Base-by-base conservation (phyloP, 2,329 filamentous ascomycete species). In the Lasiodiplodia sp. region DNA sequence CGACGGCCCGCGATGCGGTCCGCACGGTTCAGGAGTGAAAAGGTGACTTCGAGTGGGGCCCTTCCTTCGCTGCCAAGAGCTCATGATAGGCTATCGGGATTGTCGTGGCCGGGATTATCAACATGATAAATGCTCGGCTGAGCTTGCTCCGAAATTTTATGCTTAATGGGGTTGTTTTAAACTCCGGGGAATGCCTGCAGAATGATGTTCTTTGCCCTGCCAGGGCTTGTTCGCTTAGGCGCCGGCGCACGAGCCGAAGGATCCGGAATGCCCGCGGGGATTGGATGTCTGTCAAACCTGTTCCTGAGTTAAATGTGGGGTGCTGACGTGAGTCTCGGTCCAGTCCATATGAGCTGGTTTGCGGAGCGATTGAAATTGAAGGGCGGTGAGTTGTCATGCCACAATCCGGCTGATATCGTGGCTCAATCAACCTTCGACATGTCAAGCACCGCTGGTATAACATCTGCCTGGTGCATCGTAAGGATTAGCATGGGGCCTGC, bases 241-340 rank as follows among this genome's bases (percentile, higher is more conserved):
- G 18, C 55, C 55, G 55, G 55, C 55, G 55, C 55, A 57, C 31
- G n/a, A 21, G n/a, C 55, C 55, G 55, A 57, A 57, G 25, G 18
- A 23, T 18, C 55, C 55, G 55, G 25, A 25, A 38, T 57, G 55
- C 31, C 44, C n/a, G 21, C 44, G n/a, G 44, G 44, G n/a, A 47
- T 47, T 47, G 18, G 44, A 21, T 11, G 44, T n/a, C 44, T 47
- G 44, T 21, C n/a, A 11, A 34, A 21, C 44, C 44, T 47, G 44
- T 47, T 47, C n/a, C 44, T 47, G 44, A 47, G n/a, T 47, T 34
- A 34, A 47, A 47, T 18, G 44, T 47, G 44, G 44, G 44, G 44
- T 11, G 8, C 44, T 47, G 44, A 47, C 44, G 44, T 47, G 44
- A 47, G 40, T n/a, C 18, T 47, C 18, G 40, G n/a, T 47, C n/a